Evolutionary conservation across 2,329 filamentous ascomycete genomes (phyloP).

Genomic region (Paraconiothyrium brasiliense): DNA sequence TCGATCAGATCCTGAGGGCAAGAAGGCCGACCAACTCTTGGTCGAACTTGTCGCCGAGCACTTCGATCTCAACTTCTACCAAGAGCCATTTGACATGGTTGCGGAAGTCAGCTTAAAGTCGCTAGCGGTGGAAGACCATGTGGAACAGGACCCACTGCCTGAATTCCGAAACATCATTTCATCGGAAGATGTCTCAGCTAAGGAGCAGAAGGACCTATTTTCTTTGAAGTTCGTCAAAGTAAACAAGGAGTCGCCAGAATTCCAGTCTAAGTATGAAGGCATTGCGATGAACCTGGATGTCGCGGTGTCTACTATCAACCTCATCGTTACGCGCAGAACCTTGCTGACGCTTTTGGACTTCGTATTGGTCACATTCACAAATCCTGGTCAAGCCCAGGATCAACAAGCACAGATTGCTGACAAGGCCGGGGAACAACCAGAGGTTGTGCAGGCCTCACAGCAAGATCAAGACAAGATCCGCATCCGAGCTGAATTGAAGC

Average conservation of each 20-base stretch:
- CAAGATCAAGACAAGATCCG: constrained; percentile 78
- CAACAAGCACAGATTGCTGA: constrained; percentile 41
- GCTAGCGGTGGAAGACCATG: constrained; percentile 91
- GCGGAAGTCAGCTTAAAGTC: constrained; percentile 90
- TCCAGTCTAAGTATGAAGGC: constrained; percentile 89
- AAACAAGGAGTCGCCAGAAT: constrained; percentile 90
- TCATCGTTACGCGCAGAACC: constrained; percentile 93
- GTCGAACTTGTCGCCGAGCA: constrained; percentile 91
- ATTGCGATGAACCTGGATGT: constrained; percentile 94
- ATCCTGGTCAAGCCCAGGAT: constrained; percentile 60
- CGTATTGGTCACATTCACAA: constrained; percentile 88
- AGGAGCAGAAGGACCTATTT: constrained; percentile 82
- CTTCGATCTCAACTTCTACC: constrained; percentile 87
- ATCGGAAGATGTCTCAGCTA: constrained; percentile 76
- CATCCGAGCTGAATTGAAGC: constrained; percentile 92
- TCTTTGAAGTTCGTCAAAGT: constrained; percentile 89
- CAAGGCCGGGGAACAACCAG: constrained; percentile 46
- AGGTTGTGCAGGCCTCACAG: constrained; percentile 48
- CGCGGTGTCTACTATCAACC: constrained; percentile 91
- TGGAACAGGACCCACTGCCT: constrained; percentile 81
- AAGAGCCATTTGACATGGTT: constrained; percentile 90
- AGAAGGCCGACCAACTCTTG: constrained; percentile 79
- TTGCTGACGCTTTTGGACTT: constrained; percentile 93
- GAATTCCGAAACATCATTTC: constrained; percentile 99
- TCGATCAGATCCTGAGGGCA: constrained; percentile 80